phyloP scores from a whole-genome alignment of 2,329 filamentous ascomycete species.

The Aquanectria penicillioides region DNA sequence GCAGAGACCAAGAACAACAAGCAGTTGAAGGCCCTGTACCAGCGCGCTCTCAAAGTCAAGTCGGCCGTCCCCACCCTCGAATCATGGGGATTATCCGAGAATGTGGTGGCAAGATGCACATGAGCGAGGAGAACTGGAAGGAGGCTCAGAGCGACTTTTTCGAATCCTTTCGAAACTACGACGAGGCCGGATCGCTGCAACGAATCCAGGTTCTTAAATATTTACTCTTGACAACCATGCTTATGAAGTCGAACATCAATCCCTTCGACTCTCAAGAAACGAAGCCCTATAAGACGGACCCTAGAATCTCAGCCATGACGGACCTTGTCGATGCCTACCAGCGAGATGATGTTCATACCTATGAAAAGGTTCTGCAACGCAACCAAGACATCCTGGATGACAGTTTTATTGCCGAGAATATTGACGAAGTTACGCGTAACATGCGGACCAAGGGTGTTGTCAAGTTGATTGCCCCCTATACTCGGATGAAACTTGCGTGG shows the following conservation, averaged over 20 bases:
- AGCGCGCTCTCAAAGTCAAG: constrained; percentile 88
- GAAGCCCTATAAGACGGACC: constrained; percentile 96
- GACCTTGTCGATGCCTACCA: constrained; percentile 97
- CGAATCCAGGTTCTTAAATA: constrained; percentile 98
- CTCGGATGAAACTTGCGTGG: constrained; percentile 87
- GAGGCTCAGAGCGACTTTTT: constrained; percentile 98
- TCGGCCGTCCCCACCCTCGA: constrained; percentile 99
- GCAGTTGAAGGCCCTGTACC: constrained; percentile 91
- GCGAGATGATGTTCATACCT: constrained; percentile 90
- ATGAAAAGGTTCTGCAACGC: constrained; percentile 86
- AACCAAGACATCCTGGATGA: constrained; percentile 92
- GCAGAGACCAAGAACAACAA: constrained; percentile 98
- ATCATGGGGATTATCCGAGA: constrained; percentile 99
- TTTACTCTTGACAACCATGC: constrained; percentile 94
- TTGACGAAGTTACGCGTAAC: constrained; percentile 97
- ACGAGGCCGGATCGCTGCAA: constrained; percentile 95
- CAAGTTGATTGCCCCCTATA: constrained; percentile 94
- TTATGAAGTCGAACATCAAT: constrained; percentile 98
- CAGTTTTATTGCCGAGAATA: constrained; percentile 97
- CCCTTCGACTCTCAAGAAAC: constrained; percentile 99
- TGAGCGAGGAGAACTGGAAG: constrained; percentile 99
- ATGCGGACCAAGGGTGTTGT: constrained; percentile 97
- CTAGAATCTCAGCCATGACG: constrained; percentile 96
- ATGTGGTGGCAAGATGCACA: constrained; percentile 99
- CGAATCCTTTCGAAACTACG: constrained; percentile 98